Conservation (phyloP, 805 yeast genomes). For the Ogataea thermomethanolica region DNA sequence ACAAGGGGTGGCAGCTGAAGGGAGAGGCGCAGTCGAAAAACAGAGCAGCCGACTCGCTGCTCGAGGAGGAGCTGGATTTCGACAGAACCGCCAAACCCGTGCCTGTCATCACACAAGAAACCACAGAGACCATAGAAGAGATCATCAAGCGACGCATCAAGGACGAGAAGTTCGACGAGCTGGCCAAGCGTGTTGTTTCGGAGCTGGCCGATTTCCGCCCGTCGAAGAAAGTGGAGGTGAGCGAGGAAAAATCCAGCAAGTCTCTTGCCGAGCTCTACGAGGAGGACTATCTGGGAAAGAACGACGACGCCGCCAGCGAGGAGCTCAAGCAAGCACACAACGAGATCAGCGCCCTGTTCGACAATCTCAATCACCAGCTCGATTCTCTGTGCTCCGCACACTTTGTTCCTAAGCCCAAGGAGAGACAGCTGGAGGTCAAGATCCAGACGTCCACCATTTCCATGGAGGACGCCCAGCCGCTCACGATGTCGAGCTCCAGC, state of each 20-base stretch:
- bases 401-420: slow-evolving; percentile 86
- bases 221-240: slow-evolving; percentile 58
- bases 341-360: slow-evolving; percentile 68
- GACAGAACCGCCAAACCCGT: slow-evolving; percentile 95
- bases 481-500: slow-evolving; percentile 66
- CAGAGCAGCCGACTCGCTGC: slow-evolving; percentile 79
- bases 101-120: slow-evolving; percentile 87
- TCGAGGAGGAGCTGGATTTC: slow-evolving; percentile 80
- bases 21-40: slow-evolving; percentile 86
- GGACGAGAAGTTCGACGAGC: slow-evolving; percentile 75
- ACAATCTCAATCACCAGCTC: slow-evolving; percentile 60
- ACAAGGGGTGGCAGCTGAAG: slow-evolving; percentile 88
- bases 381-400: slow-evolving; percentile 94
- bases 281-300: slow-evolving; percentile 61
- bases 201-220: slow-evolving; percentile 60
- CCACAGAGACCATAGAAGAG: slow-evolving; percentile 84
- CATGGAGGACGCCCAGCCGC: slow-evolving; percentile 97
- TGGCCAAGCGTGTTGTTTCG: slow-evolving; percentile 67
- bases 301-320: slow-evolving; percentile 44
- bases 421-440: slow-evolving; percentile 74
- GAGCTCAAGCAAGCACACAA: slow-evolving; percentile 70
- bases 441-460: slow-evolving; percentile 77
- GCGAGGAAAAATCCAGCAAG: slow-evolving; percentile 79
- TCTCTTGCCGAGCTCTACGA: slow-evolving; percentile 92
- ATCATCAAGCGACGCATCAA: slow-evolving; percentile 79